These are phyloP conservation scores for Oenanthe sinensis DNA, from an alignment of 129 eudicot genomes.

Conservation along the genomic window DNA sequence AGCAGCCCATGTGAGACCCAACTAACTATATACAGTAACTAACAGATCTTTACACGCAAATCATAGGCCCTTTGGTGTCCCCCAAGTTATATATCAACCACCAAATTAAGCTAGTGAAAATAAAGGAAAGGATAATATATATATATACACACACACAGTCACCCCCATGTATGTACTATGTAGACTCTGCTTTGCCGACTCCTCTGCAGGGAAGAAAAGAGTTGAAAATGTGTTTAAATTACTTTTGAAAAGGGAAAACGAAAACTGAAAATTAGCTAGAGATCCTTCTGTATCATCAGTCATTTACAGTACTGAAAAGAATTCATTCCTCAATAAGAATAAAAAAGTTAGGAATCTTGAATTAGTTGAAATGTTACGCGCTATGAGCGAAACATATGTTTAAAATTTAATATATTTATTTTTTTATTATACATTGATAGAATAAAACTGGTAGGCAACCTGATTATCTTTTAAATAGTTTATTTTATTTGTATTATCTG, in stretches of 20 bases:
- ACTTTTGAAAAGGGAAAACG: neutral
- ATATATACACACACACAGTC: neutral
- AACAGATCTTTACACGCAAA: conserved; percentile 51
- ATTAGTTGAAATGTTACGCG: neutral
- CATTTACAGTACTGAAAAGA: conserved; percentile 2
- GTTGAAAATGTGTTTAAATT: conserved; percentile 6
- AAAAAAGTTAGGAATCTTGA: neutral
- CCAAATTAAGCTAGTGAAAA: no score
- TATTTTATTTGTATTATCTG: neutral
- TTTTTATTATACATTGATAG: neutral
- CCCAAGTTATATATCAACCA: conserved; percentile 21
- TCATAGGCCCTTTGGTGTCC: conserved; percentile 33
- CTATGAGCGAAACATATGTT: neutral
- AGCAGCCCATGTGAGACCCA: conserved; percentile 57
- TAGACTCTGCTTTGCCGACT: conserved; percentile 4
- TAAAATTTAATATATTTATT: neutral
- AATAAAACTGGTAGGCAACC: neutral
- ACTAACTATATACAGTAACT: conserved; percentile 17
- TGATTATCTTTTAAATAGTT: neutral
- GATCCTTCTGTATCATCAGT: neutral
- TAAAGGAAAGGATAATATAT: neutral
- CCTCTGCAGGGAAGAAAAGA: neutral
- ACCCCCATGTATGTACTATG: neutral
- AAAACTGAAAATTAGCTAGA: neutral
- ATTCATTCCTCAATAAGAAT: neutral